These are phyloP conservation scores for Simplicillium aogashimaense DNA, from an alignment of 2,329 filamentous ascomycete genomes.

Conservation along the genomic window DNA sequence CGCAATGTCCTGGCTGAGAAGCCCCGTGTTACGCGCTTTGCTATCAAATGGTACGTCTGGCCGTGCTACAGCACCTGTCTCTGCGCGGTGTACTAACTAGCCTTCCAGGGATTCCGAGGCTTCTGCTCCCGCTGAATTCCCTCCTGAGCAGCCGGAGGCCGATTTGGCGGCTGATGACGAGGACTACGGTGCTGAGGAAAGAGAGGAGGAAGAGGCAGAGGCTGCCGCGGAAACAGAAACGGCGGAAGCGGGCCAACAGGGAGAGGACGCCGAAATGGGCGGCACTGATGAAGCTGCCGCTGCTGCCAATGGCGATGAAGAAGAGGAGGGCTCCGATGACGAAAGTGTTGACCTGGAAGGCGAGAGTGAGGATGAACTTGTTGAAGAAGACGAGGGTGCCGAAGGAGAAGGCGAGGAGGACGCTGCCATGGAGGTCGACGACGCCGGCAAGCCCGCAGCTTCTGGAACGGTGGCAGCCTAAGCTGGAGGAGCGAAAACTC, in stretches of 20 bases:
- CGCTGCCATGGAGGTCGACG: conserved; percentile 42
- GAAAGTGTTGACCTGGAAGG: conserved; percentile 72
- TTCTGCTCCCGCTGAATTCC: conserved; percentile 89
- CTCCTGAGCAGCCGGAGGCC: conserved; percentile 93
- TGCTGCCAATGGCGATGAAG: conserved; percentile 20
- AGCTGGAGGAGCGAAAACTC: too few species aligned
- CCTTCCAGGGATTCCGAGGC: conserved; percentile 83
- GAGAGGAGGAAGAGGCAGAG: conserved; percentile 50
- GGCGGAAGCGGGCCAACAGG: conserved; percentile 35
- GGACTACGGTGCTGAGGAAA: conserved; percentile 85
- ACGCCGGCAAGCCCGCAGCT: conserved; percentile 21
- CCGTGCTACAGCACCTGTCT: not conserved
- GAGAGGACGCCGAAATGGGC: conserved; percentile 68
- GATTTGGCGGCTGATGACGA: conserved; percentile 79
- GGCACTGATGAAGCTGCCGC: conserved; percentile 47
- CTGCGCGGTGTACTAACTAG: conserved; percentile 3
- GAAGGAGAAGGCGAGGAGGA: conserved; percentile 15
- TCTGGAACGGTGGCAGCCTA: too few species aligned
- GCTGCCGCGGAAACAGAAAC: conserved; percentile 39
- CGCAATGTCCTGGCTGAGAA: conserved; percentile 95
- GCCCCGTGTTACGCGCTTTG: conserved; percentile 92
- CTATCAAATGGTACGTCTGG: conserved; percentile 83
- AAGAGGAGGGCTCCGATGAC: conserved; percentile 57
- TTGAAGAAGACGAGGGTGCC: conserved; percentile 45
- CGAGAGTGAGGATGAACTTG: conserved; percentile 64